phyloP scores from a whole-genome alignment of 306 rosid species.

The Glycine soja region DNA sequence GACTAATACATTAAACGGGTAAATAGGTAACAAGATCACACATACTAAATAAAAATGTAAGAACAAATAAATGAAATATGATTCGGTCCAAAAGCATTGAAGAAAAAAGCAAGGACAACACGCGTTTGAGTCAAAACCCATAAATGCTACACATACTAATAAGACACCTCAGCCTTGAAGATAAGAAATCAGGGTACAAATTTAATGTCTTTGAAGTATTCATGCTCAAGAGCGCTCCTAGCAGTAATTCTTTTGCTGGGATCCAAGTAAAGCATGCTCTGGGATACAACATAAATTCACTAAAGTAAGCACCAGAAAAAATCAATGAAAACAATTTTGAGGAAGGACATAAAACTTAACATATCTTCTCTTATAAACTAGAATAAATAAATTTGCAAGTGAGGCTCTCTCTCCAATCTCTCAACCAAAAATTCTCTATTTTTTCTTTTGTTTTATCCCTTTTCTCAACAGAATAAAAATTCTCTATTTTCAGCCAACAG shows the following conservation, averaged over 20 bases:
- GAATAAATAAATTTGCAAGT: too few relatives aligned
- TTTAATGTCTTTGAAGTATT: slow-evolving; percentile 90
- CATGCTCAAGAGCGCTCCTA: slow-evolving; percentile 94
- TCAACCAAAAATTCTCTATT: not conserved
- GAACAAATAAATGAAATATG: slow-evolving; percentile 51
- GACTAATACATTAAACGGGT: slow-evolving; percentile 14
- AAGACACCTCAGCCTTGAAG: slow-evolving; percentile 63
- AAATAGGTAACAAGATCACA: slow-evolving; percentile 43
- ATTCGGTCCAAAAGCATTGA: slow-evolving; percentile 41
- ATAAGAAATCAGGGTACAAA: slow-evolving; percentile 66
- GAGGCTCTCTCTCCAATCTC: not conserved
- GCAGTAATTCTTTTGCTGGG: slow-evolving; percentile 93
- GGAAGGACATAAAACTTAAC: slow-evolving; percentile 6
- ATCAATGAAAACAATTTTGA: not conserved
- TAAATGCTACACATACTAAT: slow-evolving; percentile 43
- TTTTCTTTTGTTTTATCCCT: slow-evolving; percentile 33
- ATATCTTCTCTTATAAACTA: not conserved
- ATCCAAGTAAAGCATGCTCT: slow-evolving; percentile 98
- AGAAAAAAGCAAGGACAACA: slow-evolving; percentile 51
- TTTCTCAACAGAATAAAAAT: slow-evolving; percentile 33
- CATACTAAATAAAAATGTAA: slow-evolving; percentile 34
- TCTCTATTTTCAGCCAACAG: not conserved
- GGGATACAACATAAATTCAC: slow-evolving; percentile 48
- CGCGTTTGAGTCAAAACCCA: slow-evolving; percentile 64
- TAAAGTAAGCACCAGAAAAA: not conserved